Evolutionary conservation across 2,329 filamentous ascomycete genomes (phyloP), one percentile per base, ranked within the genome.

Genomic region (Basipetospora chlamydospora): DNA sequence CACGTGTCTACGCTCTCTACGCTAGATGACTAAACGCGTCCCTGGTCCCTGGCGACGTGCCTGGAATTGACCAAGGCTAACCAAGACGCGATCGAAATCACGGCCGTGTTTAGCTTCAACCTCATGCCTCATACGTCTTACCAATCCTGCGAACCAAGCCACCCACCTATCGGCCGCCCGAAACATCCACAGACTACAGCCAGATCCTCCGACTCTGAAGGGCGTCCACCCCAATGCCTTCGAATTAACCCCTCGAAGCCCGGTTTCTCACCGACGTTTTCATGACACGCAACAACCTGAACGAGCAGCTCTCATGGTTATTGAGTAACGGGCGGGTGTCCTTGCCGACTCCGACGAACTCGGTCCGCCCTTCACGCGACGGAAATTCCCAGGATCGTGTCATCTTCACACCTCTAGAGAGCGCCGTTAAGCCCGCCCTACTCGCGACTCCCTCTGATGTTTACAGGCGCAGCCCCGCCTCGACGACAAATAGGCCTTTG

Each of bases 221-320:
- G n/a, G n/a, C n/a, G n/a, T n/a, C n/a, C n/a, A 25, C 17, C 15
- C 29, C 35, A 21, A 38, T 38, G 35, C n/a, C 28, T 32, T 33
- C 16, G 22, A 18, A 8, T n/a, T 13, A 11, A 17, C 13, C 8
- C 29, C 9, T 28, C 16, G 28, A 21, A 33, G 25, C 29, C 26
- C n/a, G 35, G 29, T 28, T 25, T 17, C 23, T 28, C n/a, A n/a
- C n/a, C n/a, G 32, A 25, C 37, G 37, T 22, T 25, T 34, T 34
- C 22, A 39, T 39, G 37, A 39, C 37, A 33, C 37, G 32, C 23
- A 39, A 39, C 29, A 39, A 39, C 23, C 32, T 39, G 23, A 22
- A 39, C 26, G 37, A 35, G 31, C 37, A 39, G 15, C 25, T 39
- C 13, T 26, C 21, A 17, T 39, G 37, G 37, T 28, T 39, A 20